Percentiles rank a stretch among this genome's conserved stretches.
phyloP scores from a whole-genome alignment of 176 grass and related monocot species.

The Zizania latifolia region DNA sequence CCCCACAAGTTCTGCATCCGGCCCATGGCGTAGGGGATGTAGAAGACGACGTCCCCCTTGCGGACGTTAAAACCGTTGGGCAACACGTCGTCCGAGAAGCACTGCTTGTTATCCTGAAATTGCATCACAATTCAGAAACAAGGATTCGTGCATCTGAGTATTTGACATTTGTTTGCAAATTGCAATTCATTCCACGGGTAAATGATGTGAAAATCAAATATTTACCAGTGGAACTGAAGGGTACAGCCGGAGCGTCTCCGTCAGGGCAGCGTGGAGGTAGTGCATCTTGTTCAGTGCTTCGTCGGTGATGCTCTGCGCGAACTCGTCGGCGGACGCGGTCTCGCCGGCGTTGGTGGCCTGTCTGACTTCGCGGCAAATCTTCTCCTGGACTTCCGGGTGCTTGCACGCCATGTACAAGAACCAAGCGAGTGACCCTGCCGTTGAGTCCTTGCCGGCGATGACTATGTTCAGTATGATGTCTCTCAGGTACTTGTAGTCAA shows the following conservation, averaged over 20 bases:
- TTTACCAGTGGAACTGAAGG: conserved; percentile 49
- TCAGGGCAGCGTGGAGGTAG: conserved; percentile 48
- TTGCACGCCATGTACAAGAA: conserved; percentile 69
- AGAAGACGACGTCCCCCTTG: conserved; percentile 61
- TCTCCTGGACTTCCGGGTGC: conserved; percentile 49
- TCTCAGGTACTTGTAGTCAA: conserved; percentile 46
- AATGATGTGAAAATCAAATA: not conserved
- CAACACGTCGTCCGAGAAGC: conserved; percentile 50
- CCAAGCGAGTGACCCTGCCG: conserved; percentile 47
- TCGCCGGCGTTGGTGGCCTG: not conserved
- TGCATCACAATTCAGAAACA: not conserved
- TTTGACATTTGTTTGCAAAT: not conserved
- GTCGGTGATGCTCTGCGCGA: conserved; percentile 42
- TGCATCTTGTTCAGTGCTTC: conserved; percentile 67
- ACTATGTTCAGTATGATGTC: conserved; percentile 61
- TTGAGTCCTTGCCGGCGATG: conserved; percentile 63
- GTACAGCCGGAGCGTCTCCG: conserved; percentile 62
- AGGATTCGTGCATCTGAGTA: too few relatives aligned
- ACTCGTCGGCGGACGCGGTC: conserved; percentile 25
- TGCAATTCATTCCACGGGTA: not conserved
- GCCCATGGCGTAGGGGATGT: conserved; percentile 64
- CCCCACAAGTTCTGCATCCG: conserved; percentile 68
- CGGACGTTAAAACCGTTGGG: conserved; percentile 44
- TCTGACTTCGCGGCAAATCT: conserved; percentile 31
- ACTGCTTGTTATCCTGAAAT: conserved; percentile 61